A percentile compares a stretch with the other conserved stretches of the same genome.
Evolutionary conservation across 306 rosid genomes (phyloP).

Genomic region (Quercus berberidifolia): DNA sequence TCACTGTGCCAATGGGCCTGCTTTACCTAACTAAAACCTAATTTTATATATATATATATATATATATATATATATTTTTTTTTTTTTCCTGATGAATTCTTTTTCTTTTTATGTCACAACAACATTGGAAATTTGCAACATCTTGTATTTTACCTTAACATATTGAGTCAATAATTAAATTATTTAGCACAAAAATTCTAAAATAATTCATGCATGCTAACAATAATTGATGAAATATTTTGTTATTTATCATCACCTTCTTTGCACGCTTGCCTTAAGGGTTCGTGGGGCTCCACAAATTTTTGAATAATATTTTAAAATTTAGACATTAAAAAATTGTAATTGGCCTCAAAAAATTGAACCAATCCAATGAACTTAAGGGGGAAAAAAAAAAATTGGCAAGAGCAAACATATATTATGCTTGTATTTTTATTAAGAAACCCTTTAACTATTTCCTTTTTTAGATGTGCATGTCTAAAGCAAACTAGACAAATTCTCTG

Average conservation of each 20-base stretch:
- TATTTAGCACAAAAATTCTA: neutral
- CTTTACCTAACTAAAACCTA: constrained; percentile 18
- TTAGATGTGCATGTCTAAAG: too few species aligned
- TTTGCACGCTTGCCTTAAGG: neutral
- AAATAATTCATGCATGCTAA: neutral
- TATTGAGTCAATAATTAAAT: neutral
- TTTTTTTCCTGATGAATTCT: too few species aligned
- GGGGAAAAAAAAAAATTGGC: too few species aligned
- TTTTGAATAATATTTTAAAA: too few species aligned
- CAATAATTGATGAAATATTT: neutral
- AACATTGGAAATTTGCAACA: neutral
- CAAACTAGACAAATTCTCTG: too few species aligned
- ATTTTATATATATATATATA: neutral
- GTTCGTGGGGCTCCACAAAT: too few species aligned
- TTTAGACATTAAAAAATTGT: too few species aligned
- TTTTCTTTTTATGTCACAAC: neutral
- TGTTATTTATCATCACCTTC: neutral
- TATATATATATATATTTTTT: neutral
- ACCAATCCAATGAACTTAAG: too few species aligned
- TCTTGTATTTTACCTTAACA: neutral
- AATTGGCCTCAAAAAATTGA: too few species aligned
- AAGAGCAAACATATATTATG: too few species aligned
- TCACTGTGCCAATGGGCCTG: constrained; percentile 8
- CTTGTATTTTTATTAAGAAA: too few species aligned
- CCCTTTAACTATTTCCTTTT: too few species aligned